phyloP scores from a whole-genome alignment of 495 filamentous ascomycete species.

The Emericellopsis terricola region DNA sequence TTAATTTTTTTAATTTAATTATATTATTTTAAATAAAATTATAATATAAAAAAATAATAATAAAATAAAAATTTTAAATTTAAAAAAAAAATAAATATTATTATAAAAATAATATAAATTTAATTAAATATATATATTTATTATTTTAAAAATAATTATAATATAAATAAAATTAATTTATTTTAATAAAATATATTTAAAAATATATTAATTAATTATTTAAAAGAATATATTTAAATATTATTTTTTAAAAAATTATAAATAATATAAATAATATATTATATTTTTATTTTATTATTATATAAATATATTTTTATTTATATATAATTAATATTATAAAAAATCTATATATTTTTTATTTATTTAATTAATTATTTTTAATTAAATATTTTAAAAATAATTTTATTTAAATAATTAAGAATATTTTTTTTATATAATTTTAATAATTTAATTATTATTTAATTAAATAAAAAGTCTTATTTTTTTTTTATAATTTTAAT shows the following conservation, averaged over 20 bases:
- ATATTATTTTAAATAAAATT: neutral
- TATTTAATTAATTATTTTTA: neutral
- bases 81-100: neutral
- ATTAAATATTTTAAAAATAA: neutral
- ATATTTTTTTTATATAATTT: neutral
- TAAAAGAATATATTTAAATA: neutral
- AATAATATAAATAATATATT: neutral
- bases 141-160: neutral
- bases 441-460: conserved; percentile 1
- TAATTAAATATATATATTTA: neutral
- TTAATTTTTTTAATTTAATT: neutral
- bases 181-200: neutral
- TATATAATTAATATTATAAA: neutral
- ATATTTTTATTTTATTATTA: neutral
- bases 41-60: neutral
- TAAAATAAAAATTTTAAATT: neutral
- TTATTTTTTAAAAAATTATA: neutral
- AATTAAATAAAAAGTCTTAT: neutral
- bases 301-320: neutral
- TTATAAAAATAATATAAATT: neutral
- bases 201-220: neutral
- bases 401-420: conserved; percentile 1
- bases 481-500: neutral
- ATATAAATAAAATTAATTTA: neutral
- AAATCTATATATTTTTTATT: conserved; percentile 1